Percentiles rank a stretch among this genome's conserved stretches.
Evolutionary conservation across 2,329 filamentous ascomycete species (phyloP).

Genomic region (Fusarium keratoplasticum): DNA sequence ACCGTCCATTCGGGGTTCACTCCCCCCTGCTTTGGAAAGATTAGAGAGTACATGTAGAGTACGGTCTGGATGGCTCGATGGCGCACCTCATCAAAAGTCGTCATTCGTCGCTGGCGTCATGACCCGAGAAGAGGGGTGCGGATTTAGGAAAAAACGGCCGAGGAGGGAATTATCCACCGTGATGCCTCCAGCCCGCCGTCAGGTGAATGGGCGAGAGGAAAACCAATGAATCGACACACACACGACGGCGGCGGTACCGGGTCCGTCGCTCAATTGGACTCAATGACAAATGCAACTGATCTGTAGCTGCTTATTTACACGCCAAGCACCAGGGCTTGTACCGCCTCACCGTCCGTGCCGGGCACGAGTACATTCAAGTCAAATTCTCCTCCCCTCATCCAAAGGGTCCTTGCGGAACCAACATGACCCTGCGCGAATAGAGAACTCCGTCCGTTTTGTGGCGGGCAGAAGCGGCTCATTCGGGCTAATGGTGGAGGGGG

Average conservation of each 20-base stretch:
- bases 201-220: constrained; percentile 7
- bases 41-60: neutral
- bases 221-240: neutral
- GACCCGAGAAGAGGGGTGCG: neutral
- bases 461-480: constrained; percentile 37
- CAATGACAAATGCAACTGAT: constrained; percentile 29
- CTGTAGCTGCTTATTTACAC: neutral
- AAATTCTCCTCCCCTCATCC: neutral
- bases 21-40: neutral
- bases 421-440: constrained; percentile 16
- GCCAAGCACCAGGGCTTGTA: neutral
- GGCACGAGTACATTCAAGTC: constrained; percentile 6
- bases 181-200: constrained; percentile 6
- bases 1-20: neutral
- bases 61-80: constrained; percentile 17
- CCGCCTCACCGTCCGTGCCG: neutral
- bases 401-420: constrained; percentile 9
- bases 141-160: constrained; percentile 14
- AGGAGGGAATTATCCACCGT: constrained; percentile 1
- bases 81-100: constrained; percentile 12
- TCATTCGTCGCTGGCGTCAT: constrained; percentile 20
- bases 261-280: constrained; percentile 5
- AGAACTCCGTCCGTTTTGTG: constrained; percentile 11
- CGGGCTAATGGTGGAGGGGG: constrained; percentile 31
- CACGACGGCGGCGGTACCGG: neutral